Conservation (phyloP, 257 asterid species). For the Echites panduratus region DNA sequence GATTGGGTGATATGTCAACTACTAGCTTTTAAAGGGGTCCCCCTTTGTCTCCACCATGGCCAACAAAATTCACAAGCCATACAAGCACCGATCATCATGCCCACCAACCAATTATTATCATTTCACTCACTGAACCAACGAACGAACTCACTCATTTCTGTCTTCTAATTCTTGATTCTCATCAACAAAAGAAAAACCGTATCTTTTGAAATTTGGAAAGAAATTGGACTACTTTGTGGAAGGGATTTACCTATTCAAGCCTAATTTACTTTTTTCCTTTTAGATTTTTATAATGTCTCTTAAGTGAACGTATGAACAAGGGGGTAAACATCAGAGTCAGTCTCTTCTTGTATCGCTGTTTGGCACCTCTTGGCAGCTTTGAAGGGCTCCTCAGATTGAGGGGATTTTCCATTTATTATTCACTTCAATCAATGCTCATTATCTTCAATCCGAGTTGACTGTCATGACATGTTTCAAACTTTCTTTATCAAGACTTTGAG, state of each 20-base stretch:
- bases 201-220: not conserved
- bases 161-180: not conserved
- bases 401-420: not conserved
- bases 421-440: constrained; percentile 6
- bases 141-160: not conserved
- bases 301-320: not conserved
- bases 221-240: not conserved
- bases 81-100: constrained; percentile 18
- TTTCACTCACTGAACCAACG: constrained; percentile 3
- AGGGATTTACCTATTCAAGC: not conserved
- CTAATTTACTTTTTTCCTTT: too few species aligned
- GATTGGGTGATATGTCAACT: constrained; percentile 22
- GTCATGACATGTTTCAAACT: not conserved
- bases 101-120: constrained; percentile 20
- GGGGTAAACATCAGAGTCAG: not conserved
- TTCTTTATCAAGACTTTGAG: not conserved
- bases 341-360: not conserved
- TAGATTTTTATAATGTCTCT: not conserved
- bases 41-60: constrained; percentile 24
- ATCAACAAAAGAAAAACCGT: not conserved
- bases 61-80: constrained; percentile 12
- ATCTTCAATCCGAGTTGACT: not conserved
- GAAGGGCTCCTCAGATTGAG: constrained; percentile 5
- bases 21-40: constrained; percentile 23
- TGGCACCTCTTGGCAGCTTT: not conserved